Conservation (phyloP, 2,329 filamentous ascomycete species). For the Cladobotryum mycophilum region DNA sequence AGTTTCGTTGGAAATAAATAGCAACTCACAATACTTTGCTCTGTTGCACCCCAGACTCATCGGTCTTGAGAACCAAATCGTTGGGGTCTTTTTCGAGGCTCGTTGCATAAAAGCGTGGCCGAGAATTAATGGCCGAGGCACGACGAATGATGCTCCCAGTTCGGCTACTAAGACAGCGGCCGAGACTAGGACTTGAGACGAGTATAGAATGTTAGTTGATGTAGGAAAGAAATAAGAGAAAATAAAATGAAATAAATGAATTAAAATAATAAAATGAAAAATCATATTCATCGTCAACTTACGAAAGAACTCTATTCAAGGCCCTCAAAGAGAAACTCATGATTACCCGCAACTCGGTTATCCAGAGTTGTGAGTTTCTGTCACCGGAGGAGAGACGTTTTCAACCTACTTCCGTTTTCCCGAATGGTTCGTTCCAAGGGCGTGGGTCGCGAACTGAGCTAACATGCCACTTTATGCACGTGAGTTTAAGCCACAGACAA, state of each 20-base stretch:
- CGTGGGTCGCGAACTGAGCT: too few species aligned
- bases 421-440: too few species aligned
- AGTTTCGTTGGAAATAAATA: neutral
- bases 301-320: neutral
- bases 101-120: constrained; percentile 12
- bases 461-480: too few species aligned
- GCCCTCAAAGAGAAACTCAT: neutral
- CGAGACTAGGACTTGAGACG: neutral
- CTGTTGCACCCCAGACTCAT: neutral
- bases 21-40: constrained; percentile 10
- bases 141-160: constrained; percentile 4
- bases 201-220: neutral
- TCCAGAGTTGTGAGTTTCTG: too few species aligned
- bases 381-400: too few species aligned
- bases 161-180: constrained; percentile 7
- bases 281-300: neutral
- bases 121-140: neutral
- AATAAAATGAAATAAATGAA: neutral
- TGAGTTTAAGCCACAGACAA: too few species aligned
- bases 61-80: constrained; percentile 9
- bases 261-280: neutral
- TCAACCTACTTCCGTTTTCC: too few species aligned
- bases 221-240: neutral
- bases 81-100: constrained; percentile 6
- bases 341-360: neutral